phyloP scores from a whole-genome alignment of 140 eudicot genomes.

The Cichorium intybus region DNA sequence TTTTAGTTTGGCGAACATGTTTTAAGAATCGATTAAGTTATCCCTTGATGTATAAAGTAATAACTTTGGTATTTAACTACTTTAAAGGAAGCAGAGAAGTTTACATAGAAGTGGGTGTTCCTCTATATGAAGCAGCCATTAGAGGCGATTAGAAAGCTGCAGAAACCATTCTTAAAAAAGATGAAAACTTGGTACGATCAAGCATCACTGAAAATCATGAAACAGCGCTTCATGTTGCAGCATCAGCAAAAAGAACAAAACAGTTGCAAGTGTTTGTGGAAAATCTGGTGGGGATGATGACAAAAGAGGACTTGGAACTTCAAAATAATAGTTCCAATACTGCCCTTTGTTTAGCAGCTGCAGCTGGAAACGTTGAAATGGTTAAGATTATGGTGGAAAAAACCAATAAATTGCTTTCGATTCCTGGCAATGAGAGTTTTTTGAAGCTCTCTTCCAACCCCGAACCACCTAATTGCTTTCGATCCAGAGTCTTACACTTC shows the following conservation, averaged over 20 bases:
- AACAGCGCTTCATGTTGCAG: conserved; percentile 50
- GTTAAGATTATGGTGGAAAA: conserved; percentile 24
- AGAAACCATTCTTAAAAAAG: not conserved
- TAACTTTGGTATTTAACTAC: conserved; percentile 6
- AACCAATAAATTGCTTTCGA: conserved; percentile 17
- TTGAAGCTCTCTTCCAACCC: too few relatives aligned
- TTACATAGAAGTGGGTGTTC: conserved; percentile 12
- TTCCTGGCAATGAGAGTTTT: conserved; percentile 41
- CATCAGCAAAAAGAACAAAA: conserved; percentile 20
- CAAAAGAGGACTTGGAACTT: conserved; percentile 14
- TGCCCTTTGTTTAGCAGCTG: conserved; percentile 47
- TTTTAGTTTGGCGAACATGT: not conserved
- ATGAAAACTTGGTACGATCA: conserved; percentile 9
- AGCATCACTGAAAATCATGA: conserved; percentile 37
- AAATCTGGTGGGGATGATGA: conserved; percentile 25
- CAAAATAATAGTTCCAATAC: conserved; percentile 31
- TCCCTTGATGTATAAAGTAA: not conserved
- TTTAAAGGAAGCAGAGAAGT: conserved; percentile 23
- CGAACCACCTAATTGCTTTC: too few relatives aligned
- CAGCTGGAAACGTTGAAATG: conserved; percentile 40
- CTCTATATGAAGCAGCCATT: conserved; percentile 39
- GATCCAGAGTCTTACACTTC: too few relatives aligned
- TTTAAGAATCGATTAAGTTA: not conserved
- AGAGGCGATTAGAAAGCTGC: conserved; percentile 42
- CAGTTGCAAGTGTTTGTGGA: conserved; percentile 21